Percentiles rank a stretch among this genome's conserved stretches.
Evolutionary conservation across 768 basidiomycete species (phyloP).

Genomic region (Cyclocybe cylindracea): DNA sequence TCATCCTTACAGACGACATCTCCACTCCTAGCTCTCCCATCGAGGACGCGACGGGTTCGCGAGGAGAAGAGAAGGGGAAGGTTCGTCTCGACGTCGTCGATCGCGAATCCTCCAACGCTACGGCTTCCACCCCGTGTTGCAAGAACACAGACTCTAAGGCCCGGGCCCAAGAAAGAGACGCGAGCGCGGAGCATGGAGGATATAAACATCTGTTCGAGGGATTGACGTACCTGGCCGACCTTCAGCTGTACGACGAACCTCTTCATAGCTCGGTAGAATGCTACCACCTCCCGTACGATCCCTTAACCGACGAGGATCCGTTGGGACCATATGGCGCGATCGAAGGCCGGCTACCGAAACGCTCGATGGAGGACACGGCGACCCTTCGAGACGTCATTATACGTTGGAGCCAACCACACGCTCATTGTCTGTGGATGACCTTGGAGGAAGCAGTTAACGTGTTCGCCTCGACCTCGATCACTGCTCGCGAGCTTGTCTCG

Average conservation of each 20-base stretch:
- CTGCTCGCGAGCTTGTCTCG: neutral
- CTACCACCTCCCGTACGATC: neutral
- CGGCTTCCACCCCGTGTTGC: too few relatives aligned
- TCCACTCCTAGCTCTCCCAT: too few relatives aligned
- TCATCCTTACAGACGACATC: too few relatives aligned
- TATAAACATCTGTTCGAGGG: too few relatives aligned
- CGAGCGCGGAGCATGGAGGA: too few relatives aligned
- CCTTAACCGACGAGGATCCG: neutral
- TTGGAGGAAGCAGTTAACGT: neutral
- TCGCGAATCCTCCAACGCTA: too few relatives aligned
- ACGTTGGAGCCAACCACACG: constrained; percentile 5
- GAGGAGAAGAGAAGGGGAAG: too few relatives aligned
- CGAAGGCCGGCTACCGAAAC: neutral
- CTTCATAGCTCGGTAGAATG: neutral
- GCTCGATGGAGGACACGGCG: neutral
- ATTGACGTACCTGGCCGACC: too few relatives aligned
- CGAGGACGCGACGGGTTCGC: too few relatives aligned
- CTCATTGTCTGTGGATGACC: constrained; percentile 1
- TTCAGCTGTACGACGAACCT: constrained; percentile 4
- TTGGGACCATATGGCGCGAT: constrained; percentile 2
- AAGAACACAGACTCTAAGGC: too few relatives aligned
- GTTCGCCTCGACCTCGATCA: neutral
- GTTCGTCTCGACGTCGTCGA: too few relatives aligned
- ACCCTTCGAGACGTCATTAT: neutral
- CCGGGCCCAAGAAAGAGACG: too few relatives aligned